These are phyloP conservation scores for Agaricus sinodeliciosus DNA, from an alignment of 768 basidiomycete species.

Conservation along the genomic window DNA sequence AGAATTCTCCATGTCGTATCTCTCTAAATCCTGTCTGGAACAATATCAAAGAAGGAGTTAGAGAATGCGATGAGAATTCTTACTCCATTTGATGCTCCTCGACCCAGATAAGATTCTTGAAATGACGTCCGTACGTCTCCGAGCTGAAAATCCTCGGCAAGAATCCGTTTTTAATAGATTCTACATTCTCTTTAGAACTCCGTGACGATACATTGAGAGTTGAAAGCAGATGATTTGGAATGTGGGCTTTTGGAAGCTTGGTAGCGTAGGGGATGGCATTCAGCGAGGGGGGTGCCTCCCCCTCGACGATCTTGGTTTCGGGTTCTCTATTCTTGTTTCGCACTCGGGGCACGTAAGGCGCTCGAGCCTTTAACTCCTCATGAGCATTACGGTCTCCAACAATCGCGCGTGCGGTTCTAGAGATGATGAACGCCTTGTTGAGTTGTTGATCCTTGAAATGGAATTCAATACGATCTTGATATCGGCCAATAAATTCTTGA, in stretches of 20 bases:
- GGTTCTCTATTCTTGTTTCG: slow-evolving; percentile 22
- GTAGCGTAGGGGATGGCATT: slow-evolving; percentile 36
- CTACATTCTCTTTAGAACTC: slow-evolving; percentile 21
- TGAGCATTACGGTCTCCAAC: slow-evolving; percentile 42
- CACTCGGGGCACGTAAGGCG: slow-evolving; percentile 40
- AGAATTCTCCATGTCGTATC: slow-evolving; percentile 29
- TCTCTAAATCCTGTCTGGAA: slow-evolving; percentile 32
- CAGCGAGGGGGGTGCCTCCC: slow-evolving; percentile 33
- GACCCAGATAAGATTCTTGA: slow-evolving; percentile 48
- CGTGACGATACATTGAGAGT: slow-evolving; percentile 23
- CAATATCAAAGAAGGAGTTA: neutral
- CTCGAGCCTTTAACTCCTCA: slow-evolving; percentile 33
- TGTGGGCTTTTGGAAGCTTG: slow-evolving; percentile 29
- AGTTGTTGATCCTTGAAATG: slow-evolving; percentile 40
- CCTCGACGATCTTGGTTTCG: slow-evolving; percentile 32
- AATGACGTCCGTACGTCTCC: slow-evolving; percentile 36
- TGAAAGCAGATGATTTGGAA: slow-evolving; percentile 28
- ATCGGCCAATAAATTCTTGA: slow-evolving; percentile 36
- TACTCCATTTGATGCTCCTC: slow-evolving; percentile 44
- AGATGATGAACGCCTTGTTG: slow-evolving; percentile 40
- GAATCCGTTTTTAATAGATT: slow-evolving; percentile 24
- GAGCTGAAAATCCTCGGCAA: slow-evolving; percentile 34
- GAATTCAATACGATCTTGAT: slow-evolving; percentile 48
- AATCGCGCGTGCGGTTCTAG: slow-evolving; percentile 34
- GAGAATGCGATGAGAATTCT: slow-evolving; percentile 10